Percentiles rank a stretch among this genome's conserved stretches.
Evolutionary conservation across 2,329 filamentous ascomycete species (phyloP).

Genomic region (Dactylellina haptotyla): DNA sequence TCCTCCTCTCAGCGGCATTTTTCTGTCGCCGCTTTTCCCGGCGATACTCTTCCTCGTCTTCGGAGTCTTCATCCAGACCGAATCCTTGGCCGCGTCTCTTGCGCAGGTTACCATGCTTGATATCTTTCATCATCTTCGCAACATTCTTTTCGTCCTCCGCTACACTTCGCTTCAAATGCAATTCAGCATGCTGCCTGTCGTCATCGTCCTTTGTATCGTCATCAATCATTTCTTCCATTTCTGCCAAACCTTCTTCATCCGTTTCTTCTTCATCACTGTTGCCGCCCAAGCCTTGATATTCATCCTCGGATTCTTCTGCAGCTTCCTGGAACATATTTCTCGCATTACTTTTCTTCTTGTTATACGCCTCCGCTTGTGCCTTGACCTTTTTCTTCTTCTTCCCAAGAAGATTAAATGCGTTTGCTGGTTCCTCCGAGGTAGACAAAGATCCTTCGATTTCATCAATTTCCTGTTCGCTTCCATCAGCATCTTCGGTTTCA

Average conservation of each 20-base stretch:
- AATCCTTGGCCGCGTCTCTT: slow-evolving; percentile 79
- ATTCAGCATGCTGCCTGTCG: slow-evolving; percentile 81
- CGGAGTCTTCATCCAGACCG: slow-evolving; percentile 82
- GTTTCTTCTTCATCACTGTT: slow-evolving; percentile 82
- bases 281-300: slow-evolving; percentile 93
- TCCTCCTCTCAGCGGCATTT: slow-evolving; percentile 88
- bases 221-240: slow-evolving; percentile 80
- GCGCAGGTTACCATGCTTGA: slow-evolving; percentile 86
- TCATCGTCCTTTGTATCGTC: slow-evolving; percentile 82
- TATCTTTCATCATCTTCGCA: slow-evolving; percentile 89
- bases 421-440: slow-evolving; percentile 59
- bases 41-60: slow-evolving; percentile 74
- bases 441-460: slow-evolving; percentile 55
- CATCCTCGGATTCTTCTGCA: slow-evolving; percentile 96
- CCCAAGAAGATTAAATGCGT: slow-evolving; percentile 76
- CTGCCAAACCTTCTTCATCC: slow-evolving; percentile 72
- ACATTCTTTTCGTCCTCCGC: slow-evolving; percentile 85
- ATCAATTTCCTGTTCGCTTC: too few relatives aligned
- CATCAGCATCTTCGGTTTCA: slow-evolving; percentile 73
- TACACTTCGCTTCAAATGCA: slow-evolving; percentile 86
- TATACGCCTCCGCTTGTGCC: slow-evolving; percentile 69
- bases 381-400: slow-evolving; percentile 72
- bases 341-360: slow-evolving; percentile 87
- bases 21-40: slow-evolving; percentile 68
- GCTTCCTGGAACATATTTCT: slow-evolving; percentile 90